Base-by-base conservation (phyloP, 495 filamentous ascomycete genomes). In the Daldinia childiae region DNA sequence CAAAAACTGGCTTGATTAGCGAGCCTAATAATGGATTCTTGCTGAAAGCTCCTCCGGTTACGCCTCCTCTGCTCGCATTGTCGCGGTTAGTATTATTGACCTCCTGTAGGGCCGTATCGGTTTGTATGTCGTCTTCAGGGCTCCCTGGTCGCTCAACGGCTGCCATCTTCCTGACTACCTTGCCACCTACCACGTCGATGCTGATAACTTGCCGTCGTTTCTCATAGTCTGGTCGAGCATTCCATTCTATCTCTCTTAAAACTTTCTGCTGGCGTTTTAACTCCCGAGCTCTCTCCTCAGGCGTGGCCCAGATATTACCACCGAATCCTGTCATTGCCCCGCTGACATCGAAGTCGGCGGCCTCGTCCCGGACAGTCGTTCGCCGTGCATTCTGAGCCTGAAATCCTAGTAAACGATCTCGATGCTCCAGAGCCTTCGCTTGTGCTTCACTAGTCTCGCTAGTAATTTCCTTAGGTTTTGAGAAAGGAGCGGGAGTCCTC, bases 191-290 rank as follows among this genome's bases (percentile, higher is more conserved):
- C 2, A 97, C 77, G 79, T 97, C 95, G 57, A 98, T 89, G 70
- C 91, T 93, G 59, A 97, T 90, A 0, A 99, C 91, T 66, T 94
- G 89, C 74, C 87, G 88, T 69, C 94, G 87, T 85, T 95, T 98
- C 81, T 99, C 95, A 79, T 92, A 99, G 67, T 97, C 95, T 1
- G 95, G 95, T 63, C 90, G 86, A 3, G 92, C 91, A 69, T 91
- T 92, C 88, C 94, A 97, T 64, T 98, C 94, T 84, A 95, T 90
- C 83, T 97, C 92, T 6, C 92, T 79, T 73, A 97, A 76, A 5
- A 94, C 84, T 74, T 92, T 93, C 79, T 98, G 95, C 83, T 99
- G 95, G 68, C 87, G 87, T 79, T 97, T 97, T 64, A 99, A 79
- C 72, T 96, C 93, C 41, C 90, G 81, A 0, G 96, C 95, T 39